Conservation (phyloP, 148 eudicot genomes). For the Rhododendron ferrugineum region DNA sequence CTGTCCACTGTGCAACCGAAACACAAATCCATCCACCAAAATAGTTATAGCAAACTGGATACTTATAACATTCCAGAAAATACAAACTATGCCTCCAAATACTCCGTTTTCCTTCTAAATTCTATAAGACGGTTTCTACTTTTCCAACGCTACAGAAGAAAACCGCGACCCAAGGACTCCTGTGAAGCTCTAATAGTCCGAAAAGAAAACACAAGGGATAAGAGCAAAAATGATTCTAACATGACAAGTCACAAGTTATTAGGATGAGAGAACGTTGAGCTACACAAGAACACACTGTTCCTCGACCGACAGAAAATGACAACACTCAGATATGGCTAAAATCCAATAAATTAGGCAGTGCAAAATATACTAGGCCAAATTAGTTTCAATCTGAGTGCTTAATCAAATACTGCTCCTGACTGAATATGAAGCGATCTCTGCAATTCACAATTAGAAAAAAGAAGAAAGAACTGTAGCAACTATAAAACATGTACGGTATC, state of each 20-base stretch:
- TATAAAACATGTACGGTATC: neutral
- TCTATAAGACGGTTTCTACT: neutral
- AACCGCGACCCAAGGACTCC: neutral
- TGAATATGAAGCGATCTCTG: neutral
- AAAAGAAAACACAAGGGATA: neutral
- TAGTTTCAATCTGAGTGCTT: neutral
- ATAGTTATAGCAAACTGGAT: neutral
- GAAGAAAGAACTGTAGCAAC: neutral
- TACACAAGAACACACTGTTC: neutral
- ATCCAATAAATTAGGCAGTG: neutral
- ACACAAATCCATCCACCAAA: neutral
- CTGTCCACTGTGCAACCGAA: neutral
- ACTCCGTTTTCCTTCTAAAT: neutral
- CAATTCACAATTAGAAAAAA: neutral
- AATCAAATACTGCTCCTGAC: neutral
- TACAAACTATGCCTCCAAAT: neutral
- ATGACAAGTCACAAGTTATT: neutral
- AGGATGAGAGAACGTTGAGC: neutral
- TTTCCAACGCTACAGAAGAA: neutral
- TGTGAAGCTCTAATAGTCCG: neutral
- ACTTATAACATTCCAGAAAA: neutral
- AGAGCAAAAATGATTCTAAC: neutral
- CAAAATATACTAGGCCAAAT: neutral
- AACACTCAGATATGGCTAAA: neutral
- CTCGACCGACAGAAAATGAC: neutral